Evolutionary conservation across 192 early-diverging fungal species (phyloP), one percentile per base, ranked within the genome.

Genomic region (Rhizoclosmatium globosum): DNA sequence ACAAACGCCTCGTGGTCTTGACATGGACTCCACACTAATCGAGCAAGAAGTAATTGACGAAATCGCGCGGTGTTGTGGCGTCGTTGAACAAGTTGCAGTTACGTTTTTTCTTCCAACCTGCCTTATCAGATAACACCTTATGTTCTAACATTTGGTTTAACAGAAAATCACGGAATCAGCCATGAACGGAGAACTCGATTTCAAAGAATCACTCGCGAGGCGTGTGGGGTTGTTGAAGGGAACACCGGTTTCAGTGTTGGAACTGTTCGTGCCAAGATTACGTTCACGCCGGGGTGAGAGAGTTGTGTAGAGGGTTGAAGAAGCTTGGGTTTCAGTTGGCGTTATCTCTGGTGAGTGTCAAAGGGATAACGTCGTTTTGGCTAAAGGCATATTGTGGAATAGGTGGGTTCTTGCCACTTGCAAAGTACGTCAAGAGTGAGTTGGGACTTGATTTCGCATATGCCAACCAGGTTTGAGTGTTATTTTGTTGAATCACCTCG

Each of bases 31-130:
- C 2, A 99, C 98, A 3, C 81, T 99, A 45, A 99, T 99, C 79
- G 93, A 95, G 84, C 98, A 99, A 83, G 98, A 99, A 74, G 97
- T 98, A 41, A 99, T 99, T 89, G 98, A 99, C 83, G 98, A 99
- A 87, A 95, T 99, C 86, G 98, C 96, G 3, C 86, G 92, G 42
- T 86, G 94, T 76, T 92, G 95, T 13, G 97, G 97, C 59, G 95
- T 99, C 56, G 94, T 97, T 46, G 90, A 94, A 21, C 82, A 97
- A 79, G 96, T 99, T 21, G 91, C 98, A 3, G 93, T 94, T 88
- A 82, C 7, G 43, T 76, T n/a, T 65, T 71, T 19, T 23, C 7
- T 17, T 17, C 47, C 0, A 46, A 0, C 21, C 7, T n/a, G 43
- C 43, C 7, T 65, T n/a, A 13, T 65, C 13, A 47, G 43, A 9